Evolutionary conservation across 495 filamentous ascomycete species (phyloP).

Genomic region (Paragyromitra xinjiangensis): DNA sequence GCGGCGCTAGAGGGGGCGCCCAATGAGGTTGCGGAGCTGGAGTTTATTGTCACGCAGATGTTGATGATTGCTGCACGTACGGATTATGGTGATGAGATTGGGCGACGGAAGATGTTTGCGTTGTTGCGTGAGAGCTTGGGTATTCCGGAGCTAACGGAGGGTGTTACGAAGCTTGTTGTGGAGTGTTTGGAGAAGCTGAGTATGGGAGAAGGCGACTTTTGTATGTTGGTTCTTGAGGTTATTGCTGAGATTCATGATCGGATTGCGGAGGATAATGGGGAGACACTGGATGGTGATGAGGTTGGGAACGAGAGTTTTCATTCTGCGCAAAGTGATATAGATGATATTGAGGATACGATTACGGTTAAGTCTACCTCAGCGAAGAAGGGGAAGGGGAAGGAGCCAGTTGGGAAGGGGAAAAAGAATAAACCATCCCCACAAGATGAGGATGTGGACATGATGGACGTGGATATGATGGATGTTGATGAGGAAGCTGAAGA

Average conservation of each 20-base stretch:
- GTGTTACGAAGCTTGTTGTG: conserved; percentile 86
- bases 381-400: conserved; percentile 23
- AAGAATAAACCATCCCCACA: conserved; percentile 19
- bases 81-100: conserved; percentile 95
- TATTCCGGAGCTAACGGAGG: conserved; percentile 86
- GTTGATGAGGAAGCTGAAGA: conserved; percentile 64
- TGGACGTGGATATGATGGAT: conserved; percentile 58
- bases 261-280: conserved; percentile 69
- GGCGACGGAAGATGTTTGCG: conserved; percentile 91
- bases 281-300: conserved; percentile 63
- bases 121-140: conserved; percentile 84
- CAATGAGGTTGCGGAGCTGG: conserved; percentile 73
- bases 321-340: conserved; percentile 84
- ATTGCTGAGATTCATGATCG: conserved; percentile 96
- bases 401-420: conserved; percentile 14
- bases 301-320: conserved; percentile 83
- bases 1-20: conserved; percentile 68
- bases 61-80: conserved; percentile 89
- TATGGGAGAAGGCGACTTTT: conserved; percentile 90
- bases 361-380: conserved; percentile 47
- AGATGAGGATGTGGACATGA: conserved; percentile 48
- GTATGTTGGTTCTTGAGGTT: conserved; percentile 87
- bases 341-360: conserved; percentile 57
- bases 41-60: conserved; percentile 94
- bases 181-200: conserved; percentile 80